A percentile compares a stretch with the other conserved stretches of the same genome.
These are phyloP conservation scores for Colletotrichum aenigma DNA, from an alignment of 2,329 filamentous ascomycete genomes.

Conservation along the genomic window DNA sequence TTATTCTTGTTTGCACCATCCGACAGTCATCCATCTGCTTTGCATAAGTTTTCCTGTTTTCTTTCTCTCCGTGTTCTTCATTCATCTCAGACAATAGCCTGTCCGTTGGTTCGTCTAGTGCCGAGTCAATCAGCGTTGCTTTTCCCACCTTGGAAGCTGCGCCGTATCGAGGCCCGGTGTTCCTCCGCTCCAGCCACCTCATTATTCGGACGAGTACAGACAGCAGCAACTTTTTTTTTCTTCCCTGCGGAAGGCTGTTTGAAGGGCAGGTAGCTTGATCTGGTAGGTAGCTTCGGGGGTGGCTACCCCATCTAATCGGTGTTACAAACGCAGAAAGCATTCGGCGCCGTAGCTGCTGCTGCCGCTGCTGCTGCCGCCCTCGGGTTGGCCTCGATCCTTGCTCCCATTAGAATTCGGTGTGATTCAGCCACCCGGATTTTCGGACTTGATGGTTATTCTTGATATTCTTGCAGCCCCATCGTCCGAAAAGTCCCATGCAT, in stretches of 20 bases:
- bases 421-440: background rate
- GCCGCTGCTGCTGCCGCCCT: background rate
- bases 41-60: background rate
- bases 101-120: background rate
- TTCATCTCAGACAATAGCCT: background rate
- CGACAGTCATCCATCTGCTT: background rate
- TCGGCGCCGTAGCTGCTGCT: background rate
- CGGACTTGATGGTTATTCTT: background rate
- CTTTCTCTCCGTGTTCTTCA: background rate
- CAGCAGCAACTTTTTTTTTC: background rate
- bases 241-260: background rate
- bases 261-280: background rate
- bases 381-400: background rate
- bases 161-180: background rate
- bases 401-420: background rate
- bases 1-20: background rate
- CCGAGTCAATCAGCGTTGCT: background rate
- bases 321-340: background rate
- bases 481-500: background rate
- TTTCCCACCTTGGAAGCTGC: background rate
- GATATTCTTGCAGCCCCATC: background rate
- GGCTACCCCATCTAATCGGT: background rate
- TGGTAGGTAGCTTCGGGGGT: background rate
- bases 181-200: constrained; percentile 7
- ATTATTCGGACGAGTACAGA: constrained; percentile 6